These are phyloP conservation scores for Wickerhamomyces canadensis DNA, from an alignment of 805 yeast species.

Conservation along the genomic window DNA sequence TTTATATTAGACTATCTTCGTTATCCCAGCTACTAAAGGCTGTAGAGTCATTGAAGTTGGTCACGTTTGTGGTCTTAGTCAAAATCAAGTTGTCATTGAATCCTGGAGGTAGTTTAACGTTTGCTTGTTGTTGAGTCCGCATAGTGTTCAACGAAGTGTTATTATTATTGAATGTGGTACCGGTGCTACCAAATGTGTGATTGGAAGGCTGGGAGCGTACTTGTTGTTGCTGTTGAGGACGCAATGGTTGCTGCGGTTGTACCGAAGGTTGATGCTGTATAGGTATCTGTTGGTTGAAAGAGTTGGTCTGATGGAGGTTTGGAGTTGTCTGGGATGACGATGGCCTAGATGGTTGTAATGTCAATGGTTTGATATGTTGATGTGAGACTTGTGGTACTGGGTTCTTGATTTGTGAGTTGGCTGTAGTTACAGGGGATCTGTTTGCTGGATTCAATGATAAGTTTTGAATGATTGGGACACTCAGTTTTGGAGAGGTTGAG, in stretches of 20 bases:
- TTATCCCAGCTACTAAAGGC: conserved; percentile 7
- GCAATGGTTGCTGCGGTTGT: too few species aligned
- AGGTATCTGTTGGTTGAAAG: too few species aligned
- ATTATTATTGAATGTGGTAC: too few species aligned
- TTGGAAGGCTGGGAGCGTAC: too few species aligned
- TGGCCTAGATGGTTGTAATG: conserved; percentile 12
- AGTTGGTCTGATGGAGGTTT: conserved; percentile 1
- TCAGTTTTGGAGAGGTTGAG: not conserved
- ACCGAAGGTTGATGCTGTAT: too few species aligned
- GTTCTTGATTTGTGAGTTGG: conserved; percentile 5
- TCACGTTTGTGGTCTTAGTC: conserved; percentile 21
- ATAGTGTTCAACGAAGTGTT: conserved; percentile 7
- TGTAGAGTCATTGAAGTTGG: not conserved
- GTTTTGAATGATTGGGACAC: conserved; percentile 13
- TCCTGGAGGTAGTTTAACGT: conserved; percentile 34
- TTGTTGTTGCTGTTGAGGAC: too few species aligned
- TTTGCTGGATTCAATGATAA: conserved; percentile 8
- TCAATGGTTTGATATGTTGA: conserved; percentile 18
- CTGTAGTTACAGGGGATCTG: not conserved
- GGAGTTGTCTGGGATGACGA: conserved; percentile 2
- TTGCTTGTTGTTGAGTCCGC: conserved; percentile 4
- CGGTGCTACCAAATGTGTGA: too few species aligned
- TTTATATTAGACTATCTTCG: conserved; percentile 14
- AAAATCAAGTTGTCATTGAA: conserved; percentile 32
- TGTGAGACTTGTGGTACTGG: conserved; percentile 2